Conservation (phyloP, 306 rosid genomes). For the Sophora flavescens region DNA sequence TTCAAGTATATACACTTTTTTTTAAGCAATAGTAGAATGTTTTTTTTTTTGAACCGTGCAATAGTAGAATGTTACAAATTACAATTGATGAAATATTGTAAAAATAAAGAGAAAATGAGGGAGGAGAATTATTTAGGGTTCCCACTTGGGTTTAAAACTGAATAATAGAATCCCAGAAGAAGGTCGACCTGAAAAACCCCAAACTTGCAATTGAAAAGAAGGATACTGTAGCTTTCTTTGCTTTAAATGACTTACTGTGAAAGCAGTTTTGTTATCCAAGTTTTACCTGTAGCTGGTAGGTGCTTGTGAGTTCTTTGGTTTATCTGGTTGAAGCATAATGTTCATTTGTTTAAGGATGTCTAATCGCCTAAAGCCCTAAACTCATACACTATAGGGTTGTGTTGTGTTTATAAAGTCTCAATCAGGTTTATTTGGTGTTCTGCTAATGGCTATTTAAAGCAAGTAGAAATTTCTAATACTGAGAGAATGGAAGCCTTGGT, state of each 20-base stretch:
- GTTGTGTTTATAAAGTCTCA: conserved; percentile 4
- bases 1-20: neutral
- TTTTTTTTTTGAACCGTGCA: conserved; percentile 7
- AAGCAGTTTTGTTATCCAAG: conserved; percentile 4
- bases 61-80: neutral
- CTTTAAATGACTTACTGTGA: conserved; percentile 19
- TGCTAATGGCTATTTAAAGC: conserved; percentile 10
- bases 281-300: conserved; percentile 15
- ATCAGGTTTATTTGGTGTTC: neutral
- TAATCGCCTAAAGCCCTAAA: conserved; percentile 18
- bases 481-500: neutral
- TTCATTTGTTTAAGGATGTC: neutral
- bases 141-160: conserved; percentile 18
- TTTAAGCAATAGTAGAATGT: neutral
- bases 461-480: conserved; percentile 5
- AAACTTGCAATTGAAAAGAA: conserved; percentile 11
- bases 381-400: neutral
- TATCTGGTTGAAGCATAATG: neutral
- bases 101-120: neutral
- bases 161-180: conserved; percentile 1
- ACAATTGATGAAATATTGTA: conserved; percentile 13
- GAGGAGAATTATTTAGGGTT: conserved; percentile 4
- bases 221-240: neutral
- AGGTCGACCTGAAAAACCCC: conserved; percentile 25
- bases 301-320: neutral